Evolutionary conservation across 78 protist genomes (phyloP), one percentile per base, ranked within the genome.

Genomic region (Dictyostelium capitatum): DNA sequence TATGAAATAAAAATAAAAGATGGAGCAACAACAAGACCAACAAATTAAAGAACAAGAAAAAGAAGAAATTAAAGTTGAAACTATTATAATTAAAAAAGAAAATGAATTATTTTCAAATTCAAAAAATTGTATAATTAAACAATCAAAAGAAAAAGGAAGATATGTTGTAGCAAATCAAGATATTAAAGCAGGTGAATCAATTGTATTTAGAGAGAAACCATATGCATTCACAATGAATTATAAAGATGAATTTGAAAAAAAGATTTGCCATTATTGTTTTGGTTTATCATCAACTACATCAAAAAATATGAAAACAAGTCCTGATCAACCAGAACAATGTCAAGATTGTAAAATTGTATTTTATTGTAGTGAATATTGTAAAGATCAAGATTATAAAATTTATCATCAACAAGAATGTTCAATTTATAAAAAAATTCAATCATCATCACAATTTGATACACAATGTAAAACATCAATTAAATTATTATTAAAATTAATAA

Each of bases 231-330:
- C 53, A 23, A 37, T 83, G 50, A 83, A 83, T 56, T 83, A n/a
- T 25, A 72, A 41, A 50, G 91, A 83, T 72, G 64, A 43, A 25
- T 43, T 23, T 56, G 72, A 73, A 32, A 83, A 28, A 53, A 37
- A 25, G 41, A 37, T 72, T 23, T 83, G 91, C 54, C 91, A 83
- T 72, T 19, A 56, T 51, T 83, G 91, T 54, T 54, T 82, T 19
- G 46, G 19, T 8, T 62, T 47, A 17, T 64, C 70, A 62, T 62
- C 70, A 11, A 62, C 70, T 5, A 62, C 70, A 10, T 65, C 51
- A 3, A 47, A 30, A 47, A 32, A 12, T 10, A 72, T 37, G 57
- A 57, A 3, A 50, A 54, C 51, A 0, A 81, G 50, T 23, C 70
- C 67, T n/a, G 30, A 47, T 8, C 15, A 5, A 15, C 19, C 30